Percentiles rank a stretch among this genome's conserved stretches.
These are phyloP conservation scores for Climacium dendroides DNA, from an alignment of 225 moss, liverwort and hornwort species.

Conservation along the genomic window DNA sequence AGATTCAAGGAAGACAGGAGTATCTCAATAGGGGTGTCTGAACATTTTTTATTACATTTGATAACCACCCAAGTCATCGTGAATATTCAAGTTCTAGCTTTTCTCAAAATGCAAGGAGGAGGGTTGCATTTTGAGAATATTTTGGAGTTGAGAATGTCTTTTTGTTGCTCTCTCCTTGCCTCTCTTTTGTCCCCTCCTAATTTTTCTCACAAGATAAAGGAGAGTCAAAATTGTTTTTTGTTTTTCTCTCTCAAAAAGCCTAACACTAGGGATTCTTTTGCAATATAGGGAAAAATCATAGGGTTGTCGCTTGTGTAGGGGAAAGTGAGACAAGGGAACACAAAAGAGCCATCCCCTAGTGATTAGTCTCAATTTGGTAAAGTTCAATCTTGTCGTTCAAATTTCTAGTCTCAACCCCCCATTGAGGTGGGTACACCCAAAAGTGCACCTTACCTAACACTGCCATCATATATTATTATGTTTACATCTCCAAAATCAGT, in stretches of 20 bases:
- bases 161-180: neutral
- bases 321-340: too few species aligned
- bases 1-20: neutral
- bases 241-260: neutral
- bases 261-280: too few species aligned
- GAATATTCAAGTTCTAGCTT: neutral
- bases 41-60: neutral
- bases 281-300: too few species aligned
- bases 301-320: too few species aligned
- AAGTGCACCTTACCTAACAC: neutral
- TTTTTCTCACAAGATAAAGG: accelerated
- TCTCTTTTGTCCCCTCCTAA: too few species aligned
- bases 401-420: accelerated
- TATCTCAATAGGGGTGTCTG: neutral
- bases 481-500: neutral
- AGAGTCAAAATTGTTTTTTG: neutral
- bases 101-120: neutral
- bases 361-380: neutral
- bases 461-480: neutral
- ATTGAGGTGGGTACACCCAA: accelerated
- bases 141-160: neutral
- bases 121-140: neutral
- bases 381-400: neutral
- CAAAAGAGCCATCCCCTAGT: too few species aligned
- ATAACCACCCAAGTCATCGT: neutral